Percentiles rank a stretch among this genome's conserved stretches.
Evolutionary conservation across 2,329 filamentous ascomycete species (phyloP).

Genomic region (Botryotinia globosa): DNA sequence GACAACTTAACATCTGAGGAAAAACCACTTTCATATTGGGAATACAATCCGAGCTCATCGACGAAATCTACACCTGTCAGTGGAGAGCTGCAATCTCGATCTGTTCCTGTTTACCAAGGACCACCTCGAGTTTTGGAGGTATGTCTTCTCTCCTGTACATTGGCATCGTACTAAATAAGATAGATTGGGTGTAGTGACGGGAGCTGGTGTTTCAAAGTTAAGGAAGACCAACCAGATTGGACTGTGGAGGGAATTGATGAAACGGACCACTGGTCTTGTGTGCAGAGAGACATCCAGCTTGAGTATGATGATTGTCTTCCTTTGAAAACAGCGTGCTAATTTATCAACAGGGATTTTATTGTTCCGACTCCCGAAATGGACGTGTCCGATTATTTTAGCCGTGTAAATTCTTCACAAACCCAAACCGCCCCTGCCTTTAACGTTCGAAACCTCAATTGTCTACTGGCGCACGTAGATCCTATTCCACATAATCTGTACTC

Average conservation of each 20-base stretch:
- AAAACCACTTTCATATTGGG: slow-evolving; percentile 28
- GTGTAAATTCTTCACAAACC: slow-evolving; percentile 24
- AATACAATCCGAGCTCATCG: slow-evolving; percentile 25
- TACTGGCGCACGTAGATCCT: slow-evolving; percentile 29
- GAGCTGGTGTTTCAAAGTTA: slow-evolving; percentile 34
- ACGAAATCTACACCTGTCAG: neutral
- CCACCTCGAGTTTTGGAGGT: slow-evolving; percentile 34
- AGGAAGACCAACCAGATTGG: slow-evolving; percentile 34
- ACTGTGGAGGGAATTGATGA: slow-evolving; percentile 37
- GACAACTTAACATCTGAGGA: slow-evolving; percentile 5
- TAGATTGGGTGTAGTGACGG: slow-evolving; percentile 36
- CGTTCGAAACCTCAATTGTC: slow-evolving; percentile 33
- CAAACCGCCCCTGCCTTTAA: slow-evolving; percentile 34
- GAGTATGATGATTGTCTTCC: slow-evolving; percentile 20
- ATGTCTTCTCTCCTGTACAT: neutral
- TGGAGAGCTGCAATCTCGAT: slow-evolving; percentile 11
- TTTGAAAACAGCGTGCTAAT: neutral
- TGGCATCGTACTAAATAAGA: neutral
- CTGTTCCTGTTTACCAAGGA: slow-evolving; percentile 23
- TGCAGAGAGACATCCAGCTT: slow-evolving; percentile 22
- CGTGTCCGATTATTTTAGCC: slow-evolving; percentile 31
- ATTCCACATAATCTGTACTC: slow-evolving; percentile 34
- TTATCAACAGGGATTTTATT: slow-evolving; percentile 33
- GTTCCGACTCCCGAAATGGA: slow-evolving; percentile 8
- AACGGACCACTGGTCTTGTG: slow-evolving; percentile 34